Conservation (phyloP, 768 basidiomycete genomes). For the Pisolithus albus region DNA sequence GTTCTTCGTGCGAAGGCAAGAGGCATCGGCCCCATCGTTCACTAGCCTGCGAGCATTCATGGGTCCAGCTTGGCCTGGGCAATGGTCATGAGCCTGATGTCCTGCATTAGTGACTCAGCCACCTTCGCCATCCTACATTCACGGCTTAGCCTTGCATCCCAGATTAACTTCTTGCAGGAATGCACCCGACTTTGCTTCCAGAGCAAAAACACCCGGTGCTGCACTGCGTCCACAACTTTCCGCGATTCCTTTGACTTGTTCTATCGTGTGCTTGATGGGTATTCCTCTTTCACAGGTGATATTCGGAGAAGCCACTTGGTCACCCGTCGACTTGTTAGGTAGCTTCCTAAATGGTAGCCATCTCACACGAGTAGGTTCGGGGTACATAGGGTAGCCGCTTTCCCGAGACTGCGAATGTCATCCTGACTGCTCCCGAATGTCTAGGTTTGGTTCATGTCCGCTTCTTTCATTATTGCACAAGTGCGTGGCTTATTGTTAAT, state of each 20-base stretch:
- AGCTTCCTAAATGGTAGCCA: slow-evolving; percentile 57
- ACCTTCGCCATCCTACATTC: slow-evolving; percentile 26
- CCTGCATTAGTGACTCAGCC: slow-evolving; percentile 74
- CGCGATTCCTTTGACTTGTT: slow-evolving; percentile 66
- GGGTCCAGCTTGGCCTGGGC: slow-evolving; percentile 70
- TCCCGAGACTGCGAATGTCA: not conserved
- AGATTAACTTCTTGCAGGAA: slow-evolving; percentile 36
- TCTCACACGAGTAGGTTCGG: slow-evolving; percentile 63
- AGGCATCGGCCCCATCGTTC: slow-evolving; percentile 71
- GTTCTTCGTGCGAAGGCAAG: slow-evolving; percentile 72
- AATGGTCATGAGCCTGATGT: slow-evolving; percentile 67
- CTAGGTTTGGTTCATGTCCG: slow-evolving; percentile 72
- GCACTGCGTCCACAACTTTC: slow-evolving; percentile 62
- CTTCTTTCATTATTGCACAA: slow-evolving; percentile 75
- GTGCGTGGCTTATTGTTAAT: slow-evolving; percentile 20
- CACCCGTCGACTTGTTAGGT: slow-evolving; percentile 63
- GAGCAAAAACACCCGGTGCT: slow-evolving; percentile 47
- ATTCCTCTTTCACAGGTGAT: slow-evolving; percentile 72
- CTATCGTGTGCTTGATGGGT: slow-evolving; percentile 69
- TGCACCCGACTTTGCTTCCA: slow-evolving; percentile 72
- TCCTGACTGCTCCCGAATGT: slow-evolving; percentile 8
- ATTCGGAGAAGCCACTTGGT: slow-evolving; percentile 75
- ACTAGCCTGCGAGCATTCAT: slow-evolving; percentile 52
- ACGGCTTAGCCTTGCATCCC: slow-evolving; percentile 10
- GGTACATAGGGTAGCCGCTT: slow-evolving; percentile 26